A percentile compares a stretch with the other conserved stretches of the same genome.
These are phyloP conservation scores for Colletotrichum phormii DNA, from an alignment of 2,329 filamentous ascomycete species.

Conservation along the genomic window DNA sequence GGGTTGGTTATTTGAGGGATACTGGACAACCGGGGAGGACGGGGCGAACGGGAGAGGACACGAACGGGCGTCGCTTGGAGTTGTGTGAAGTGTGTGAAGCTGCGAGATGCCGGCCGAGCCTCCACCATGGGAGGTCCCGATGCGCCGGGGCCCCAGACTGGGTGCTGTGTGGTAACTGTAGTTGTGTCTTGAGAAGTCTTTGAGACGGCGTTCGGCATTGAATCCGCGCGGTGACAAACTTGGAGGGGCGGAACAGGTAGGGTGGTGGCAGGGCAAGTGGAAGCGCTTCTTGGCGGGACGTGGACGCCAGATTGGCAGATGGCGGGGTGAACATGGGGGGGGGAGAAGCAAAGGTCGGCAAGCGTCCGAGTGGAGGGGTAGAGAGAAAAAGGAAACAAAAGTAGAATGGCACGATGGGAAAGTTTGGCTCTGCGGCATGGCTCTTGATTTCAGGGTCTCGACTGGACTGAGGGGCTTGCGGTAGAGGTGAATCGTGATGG, in stretches of 20 bases:
- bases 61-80: conserved; percentile 24
- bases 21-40: background rate
- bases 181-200: background rate
- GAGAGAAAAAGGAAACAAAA: background rate
- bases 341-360: background rate
- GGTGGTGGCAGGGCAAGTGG: conserved; percentile 13
- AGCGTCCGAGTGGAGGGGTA: background rate
- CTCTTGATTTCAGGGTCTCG: background rate
- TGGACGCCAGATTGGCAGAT: background rate
- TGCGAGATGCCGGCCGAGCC: background rate
- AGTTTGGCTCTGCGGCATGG: background rate
- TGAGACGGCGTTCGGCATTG: conserved; percentile 28
- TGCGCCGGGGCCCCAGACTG: background rate
- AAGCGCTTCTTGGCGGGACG: conserved; percentile 28
- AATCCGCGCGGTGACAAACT: background rate
- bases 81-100: conserved; percentile 15
- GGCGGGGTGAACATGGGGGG: background rate
- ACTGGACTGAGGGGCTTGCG: background rate
- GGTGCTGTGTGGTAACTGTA: background rate
- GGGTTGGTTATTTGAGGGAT: conserved; percentile 18
- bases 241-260: background rate
- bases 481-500: background rate
- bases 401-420: background rate
- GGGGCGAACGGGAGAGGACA: conserved; percentile 10
- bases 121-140: conserved; percentile 5